A percentile compares a stretch with the other conserved stretches of the same genome.
phyloP scores from a whole-genome alignment of 2,329 filamentous ascomycete genomes.

The Chalaropsis thielavioides region DNA sequence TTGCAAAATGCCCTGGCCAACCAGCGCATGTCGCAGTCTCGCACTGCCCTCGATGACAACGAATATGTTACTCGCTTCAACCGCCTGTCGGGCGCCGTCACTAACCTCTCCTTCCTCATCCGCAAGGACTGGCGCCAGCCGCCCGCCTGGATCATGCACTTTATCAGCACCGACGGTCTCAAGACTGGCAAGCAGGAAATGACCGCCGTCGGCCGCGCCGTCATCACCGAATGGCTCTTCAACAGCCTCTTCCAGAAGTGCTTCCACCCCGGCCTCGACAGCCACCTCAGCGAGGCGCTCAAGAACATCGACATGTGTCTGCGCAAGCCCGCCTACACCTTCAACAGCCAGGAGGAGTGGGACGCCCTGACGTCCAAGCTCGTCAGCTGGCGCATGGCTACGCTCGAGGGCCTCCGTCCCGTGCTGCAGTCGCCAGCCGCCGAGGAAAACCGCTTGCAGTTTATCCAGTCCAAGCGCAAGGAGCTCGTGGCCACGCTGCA shows the following conservation, averaged over 20 bases:
- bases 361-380: constrained; percentile 79
- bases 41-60: constrained; percentile 86
- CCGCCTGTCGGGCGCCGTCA: constrained; percentile 82
- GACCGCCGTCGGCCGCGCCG: constrained; percentile 82
- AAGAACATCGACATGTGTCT: constrained; percentile 84
- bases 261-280: constrained; percentile 81
- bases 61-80: constrained; percentile 85
- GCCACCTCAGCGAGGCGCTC: constrained; percentile 57
- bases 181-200: constrained; percentile 90
- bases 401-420: constrained; percentile 74
- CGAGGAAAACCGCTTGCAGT: constrained; percentile 48
- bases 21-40: constrained; percentile 84
- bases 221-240: constrained; percentile 78
- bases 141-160: constrained; percentile 63
- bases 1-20: constrained; percentile 96
- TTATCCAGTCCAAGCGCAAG: constrained; percentile 55
- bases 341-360: constrained; percentile 70
- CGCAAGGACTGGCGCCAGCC: constrained; percentile 83
- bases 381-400: constrained; percentile 84
- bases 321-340: constrained; percentile 56
- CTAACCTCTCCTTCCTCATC: constrained; percentile 89
- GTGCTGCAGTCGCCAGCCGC: constrained; percentile 51
- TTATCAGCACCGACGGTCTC: constrained; percentile 73
- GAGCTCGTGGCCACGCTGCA: constrained; percentile 56
- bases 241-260: constrained; percentile 83